phyloP scores from a whole-genome alignment of 768 basidiomycete genomes.

The Vararia minispora region DNA sequence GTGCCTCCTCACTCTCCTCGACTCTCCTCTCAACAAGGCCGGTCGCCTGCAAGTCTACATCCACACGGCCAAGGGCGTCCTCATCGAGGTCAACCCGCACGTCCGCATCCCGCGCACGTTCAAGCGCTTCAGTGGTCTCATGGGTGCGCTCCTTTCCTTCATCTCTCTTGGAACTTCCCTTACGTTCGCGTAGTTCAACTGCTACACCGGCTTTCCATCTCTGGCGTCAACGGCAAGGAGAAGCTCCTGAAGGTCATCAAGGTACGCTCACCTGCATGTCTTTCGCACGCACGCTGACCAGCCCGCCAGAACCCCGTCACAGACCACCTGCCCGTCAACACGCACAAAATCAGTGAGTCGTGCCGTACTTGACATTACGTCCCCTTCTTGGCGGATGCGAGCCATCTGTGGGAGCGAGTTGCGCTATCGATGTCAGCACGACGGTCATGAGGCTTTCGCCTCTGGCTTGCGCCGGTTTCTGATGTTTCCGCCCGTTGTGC shows the following conservation, averaged over 20 bases:
- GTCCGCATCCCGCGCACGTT: constrained; percentile 97
- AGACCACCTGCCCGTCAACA: constrained; percentile 92
- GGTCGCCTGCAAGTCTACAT: constrained; percentile 96
- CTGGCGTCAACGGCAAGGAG: constrained; percentile 94
- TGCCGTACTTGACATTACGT: not conserved
- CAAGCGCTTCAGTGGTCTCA: constrained; percentile 95
- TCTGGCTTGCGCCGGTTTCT: not conserved
- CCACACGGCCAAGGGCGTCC: constrained; percentile 89
- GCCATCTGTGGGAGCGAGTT: no score
- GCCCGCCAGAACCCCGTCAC: constrained; percentile 72
- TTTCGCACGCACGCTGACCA: constrained; percentile 2
- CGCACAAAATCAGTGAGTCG: constrained; percentile 84
- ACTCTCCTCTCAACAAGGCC: constrained; percentile 97
- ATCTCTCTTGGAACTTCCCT: not conserved
- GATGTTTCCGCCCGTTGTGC: not conserved
- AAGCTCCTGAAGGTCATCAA: constrained; percentile 97
- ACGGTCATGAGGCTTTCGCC: constrained; percentile 2
- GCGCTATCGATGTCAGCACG: not conserved
- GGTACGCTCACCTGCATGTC: constrained; percentile 31
- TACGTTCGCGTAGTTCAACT: constrained; percentile 64
- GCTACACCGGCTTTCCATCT: constrained; percentile 88
- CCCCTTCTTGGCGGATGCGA: constrained; percentile 2
- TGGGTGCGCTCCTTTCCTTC: constrained; percentile 50
- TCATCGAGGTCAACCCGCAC: constrained; percentile 97
- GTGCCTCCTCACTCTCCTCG: constrained; percentile 93